A percentile compares a stretch with the other conserved stretches of the same genome.
Evolutionary conservation across 192 early-diverging fungal species (phyloP).

Genomic region (Backusella morwellensis): DNA sequence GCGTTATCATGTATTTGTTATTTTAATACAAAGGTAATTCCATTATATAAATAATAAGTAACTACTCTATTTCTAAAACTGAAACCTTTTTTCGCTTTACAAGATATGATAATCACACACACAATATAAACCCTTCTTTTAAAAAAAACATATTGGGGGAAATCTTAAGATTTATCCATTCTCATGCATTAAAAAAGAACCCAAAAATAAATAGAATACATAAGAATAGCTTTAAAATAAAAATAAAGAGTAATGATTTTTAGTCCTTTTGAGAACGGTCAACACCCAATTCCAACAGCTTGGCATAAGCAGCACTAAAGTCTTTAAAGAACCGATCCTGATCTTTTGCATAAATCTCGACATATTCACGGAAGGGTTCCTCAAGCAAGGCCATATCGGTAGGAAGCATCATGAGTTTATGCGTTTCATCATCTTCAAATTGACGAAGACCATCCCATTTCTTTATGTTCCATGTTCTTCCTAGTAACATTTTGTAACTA

Average conservation of each 20-base stretch:
- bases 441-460: conserved; percentile 39
- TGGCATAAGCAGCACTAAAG: conserved; percentile 46
- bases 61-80: no score
- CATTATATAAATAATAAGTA: no score
- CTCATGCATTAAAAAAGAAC: neutral
- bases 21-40: no score
- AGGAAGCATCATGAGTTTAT: conserved; percentile 66
- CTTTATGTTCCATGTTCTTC: conserved; percentile 28
- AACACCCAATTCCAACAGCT: conserved; percentile 52
- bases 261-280: neutral
- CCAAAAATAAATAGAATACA: neutral
- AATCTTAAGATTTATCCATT: neutral
- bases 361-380: conserved; percentile 59
- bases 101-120: no score
- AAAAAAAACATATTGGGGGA: no score
- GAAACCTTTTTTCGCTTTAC: no score
- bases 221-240: no score
- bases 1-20: no score
- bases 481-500: conserved; percentile 33
- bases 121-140: no score
- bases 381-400: conserved; percentile 65
- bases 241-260: neutral
- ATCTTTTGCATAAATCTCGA: conserved; percentile 66
- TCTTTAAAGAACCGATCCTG: conserved; percentile 64
- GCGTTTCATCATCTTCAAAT: conserved; percentile 32